These are phyloP conservation scores for Tetrahymena malaccensis DNA, from an alignment of 73 alveolate species.

Conservation along the genomic window DNA sequence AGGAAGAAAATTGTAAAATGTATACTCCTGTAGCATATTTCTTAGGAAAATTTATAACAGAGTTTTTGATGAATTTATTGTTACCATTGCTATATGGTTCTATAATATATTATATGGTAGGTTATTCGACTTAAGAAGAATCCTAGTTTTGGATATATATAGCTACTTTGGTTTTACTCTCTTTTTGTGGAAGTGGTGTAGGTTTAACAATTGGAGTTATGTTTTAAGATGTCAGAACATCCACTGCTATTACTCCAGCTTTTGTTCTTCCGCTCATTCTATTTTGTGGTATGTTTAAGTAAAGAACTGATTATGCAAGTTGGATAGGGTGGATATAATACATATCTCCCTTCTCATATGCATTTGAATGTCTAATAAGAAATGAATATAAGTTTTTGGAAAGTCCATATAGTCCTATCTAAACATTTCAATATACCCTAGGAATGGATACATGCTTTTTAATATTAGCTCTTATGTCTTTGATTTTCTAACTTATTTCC, in stretches of 20 bases:
- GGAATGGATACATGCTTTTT: neutral
- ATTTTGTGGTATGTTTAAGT: constrained; percentile 12
- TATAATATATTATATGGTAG: constrained; percentile 28
- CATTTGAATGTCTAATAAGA: constrained; percentile 48
- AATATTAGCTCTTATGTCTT: neutral
- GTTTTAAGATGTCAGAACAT: constrained; percentile 19
- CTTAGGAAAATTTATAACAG: neutral
- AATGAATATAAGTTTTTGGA: constrained; percentile 44
- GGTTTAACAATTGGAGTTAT: constrained; percentile 25
- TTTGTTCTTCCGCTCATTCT: constrained; percentile 13
- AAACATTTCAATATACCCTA: neutral
- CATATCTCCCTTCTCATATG: constrained; percentile 58
- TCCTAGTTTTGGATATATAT: neutral
- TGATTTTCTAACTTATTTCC: neutral
- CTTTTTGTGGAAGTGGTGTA: constrained; percentile 15
- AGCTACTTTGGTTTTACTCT: neutral
- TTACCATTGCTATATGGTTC: constrained; percentile 11
- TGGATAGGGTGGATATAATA: constrained; percentile 50
- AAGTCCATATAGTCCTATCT: neutral
- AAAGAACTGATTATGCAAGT: neutral
- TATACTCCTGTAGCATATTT: constrained; percentile 4
- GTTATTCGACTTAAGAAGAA: neutral
- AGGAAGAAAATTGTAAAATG: constrained; percentile 23
- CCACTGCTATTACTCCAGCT: constrained; percentile 10
- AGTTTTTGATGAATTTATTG: constrained; percentile 4